A percentile compares a stretch with the other conserved stretches of the same genome.
These are phyloP conservation scores for Pleodorina starrii DNA, from an alignment of 139 green algal genomes.

Conservation along the genomic window DNA sequence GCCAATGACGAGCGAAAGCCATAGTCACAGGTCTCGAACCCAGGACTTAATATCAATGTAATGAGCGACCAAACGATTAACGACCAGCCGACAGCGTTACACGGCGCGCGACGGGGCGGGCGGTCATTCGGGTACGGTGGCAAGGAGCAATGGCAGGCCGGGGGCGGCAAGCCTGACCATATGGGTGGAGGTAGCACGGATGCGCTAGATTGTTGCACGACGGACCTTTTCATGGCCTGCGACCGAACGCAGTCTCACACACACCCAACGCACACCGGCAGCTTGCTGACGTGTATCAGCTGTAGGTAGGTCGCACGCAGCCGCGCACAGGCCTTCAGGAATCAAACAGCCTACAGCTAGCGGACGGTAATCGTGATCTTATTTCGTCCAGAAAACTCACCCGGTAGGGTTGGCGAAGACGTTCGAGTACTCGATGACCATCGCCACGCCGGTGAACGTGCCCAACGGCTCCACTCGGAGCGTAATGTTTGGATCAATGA, in stretches of 20 bases:
- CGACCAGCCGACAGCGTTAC: no score
- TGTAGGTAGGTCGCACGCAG: background rate
- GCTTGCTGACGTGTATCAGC: background rate
- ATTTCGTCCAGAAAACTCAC: background rate
- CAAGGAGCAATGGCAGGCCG: background rate
- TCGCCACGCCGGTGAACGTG: background rate
- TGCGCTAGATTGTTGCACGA: background rate
- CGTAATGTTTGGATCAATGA: background rate
- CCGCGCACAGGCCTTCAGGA: background rate
- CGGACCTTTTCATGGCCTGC: background rate
- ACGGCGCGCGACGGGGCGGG: background rate
- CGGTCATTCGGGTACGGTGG: background rate
- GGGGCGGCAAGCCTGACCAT: background rate
- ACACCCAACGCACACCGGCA: background rate
- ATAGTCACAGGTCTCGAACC: no score
- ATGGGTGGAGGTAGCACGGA: background rate
- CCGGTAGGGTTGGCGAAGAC: background rate
- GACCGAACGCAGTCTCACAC: background rate
- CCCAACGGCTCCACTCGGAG: background rate
- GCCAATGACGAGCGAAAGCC: no score
- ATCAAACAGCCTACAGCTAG: background rate
- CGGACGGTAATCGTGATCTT: background rate
- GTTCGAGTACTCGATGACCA: background rate
- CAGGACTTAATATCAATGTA: no score
- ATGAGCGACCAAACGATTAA: no score